Percentiles rank a stretch among this genome's conserved stretches.
phyloP scores from a whole-genome alignment of 176 grass and related monocot species.

The maize (Zea mays) region DNA sequence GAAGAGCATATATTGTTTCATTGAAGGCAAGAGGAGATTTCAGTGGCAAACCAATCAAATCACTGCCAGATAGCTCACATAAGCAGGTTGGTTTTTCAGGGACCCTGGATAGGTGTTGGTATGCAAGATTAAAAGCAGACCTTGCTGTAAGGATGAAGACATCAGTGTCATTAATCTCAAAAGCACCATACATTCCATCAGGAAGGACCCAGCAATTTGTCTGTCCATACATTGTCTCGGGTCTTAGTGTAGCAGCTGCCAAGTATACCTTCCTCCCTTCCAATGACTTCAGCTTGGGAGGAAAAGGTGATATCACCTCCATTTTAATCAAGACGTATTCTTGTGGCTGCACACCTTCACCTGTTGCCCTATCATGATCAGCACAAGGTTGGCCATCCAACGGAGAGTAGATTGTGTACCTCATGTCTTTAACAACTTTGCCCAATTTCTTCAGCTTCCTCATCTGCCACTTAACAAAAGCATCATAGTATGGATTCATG shows the following conservation, averaged over 20 bases:
- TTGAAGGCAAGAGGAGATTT: constrained; percentile 77
- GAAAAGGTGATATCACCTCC: constrained; percentile 67
- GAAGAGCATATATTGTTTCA: constrained; percentile 70
- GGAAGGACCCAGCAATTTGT: constrained; percentile 86
- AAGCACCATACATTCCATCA: constrained; percentile 70
- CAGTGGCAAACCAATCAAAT: constrained; percentile 79
- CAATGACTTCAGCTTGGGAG: constrained; percentile 56
- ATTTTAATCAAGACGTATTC: constrained; percentile 84
- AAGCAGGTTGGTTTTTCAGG: constrained; percentile 72
- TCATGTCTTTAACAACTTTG: constrained; percentile 76
- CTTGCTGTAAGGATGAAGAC: constrained; percentile 72
- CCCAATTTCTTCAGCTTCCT: constrained; percentile 61
- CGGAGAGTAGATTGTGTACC: constrained; percentile 76
- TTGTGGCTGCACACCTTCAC: constrained; percentile 76
- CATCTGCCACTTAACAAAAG: constrained; percentile 87
- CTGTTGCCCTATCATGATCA: constrained; percentile 69
- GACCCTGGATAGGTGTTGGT: constrained; percentile 64
- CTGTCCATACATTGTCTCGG: constrained; percentile 84
- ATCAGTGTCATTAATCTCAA: constrained; percentile 78
- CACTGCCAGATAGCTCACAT: constrained; percentile 50
- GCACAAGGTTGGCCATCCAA: constrained; percentile 84
- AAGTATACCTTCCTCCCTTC: constrained; percentile 70
- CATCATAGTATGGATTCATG: constrained; percentile 73
- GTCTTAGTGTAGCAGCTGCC: constrained; percentile 73
- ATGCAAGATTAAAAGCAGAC: constrained; percentile 71